Evolutionary conservation across 2,329 filamentous ascomycete genomes (phyloP), one percentile per base, ranked within the genome.

Genomic region (Biscogniauxia sp.): DNA sequence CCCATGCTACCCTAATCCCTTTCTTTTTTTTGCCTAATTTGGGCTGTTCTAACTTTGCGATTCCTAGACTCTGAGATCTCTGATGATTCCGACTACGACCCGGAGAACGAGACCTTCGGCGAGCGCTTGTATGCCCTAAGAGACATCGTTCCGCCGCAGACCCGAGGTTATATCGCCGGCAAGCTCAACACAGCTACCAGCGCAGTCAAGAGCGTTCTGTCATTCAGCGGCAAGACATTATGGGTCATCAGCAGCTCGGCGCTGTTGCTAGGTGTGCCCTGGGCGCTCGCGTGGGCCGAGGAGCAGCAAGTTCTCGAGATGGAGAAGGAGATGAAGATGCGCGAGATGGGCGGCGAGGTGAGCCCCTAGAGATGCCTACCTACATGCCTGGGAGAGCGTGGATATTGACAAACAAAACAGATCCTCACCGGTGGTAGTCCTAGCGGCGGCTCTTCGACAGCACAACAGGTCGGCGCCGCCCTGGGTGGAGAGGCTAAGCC

Each of bases 281-380:
- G 93, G 83, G 93, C 93, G 61, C 82, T 99, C 69, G 94, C 93
- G 61, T 94, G 93, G 75, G 88, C 90, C 66, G 95, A 99, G 83
- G 95, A 99, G 82, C 93, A 97, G 84, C 92, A 97, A 82, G 88
- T 96, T 76, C 84, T 94, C 67, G 94, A 97, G 82, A 96, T 97
- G 92, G 95, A 99, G 87, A 88, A 93, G 78, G 94, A 97, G 82
- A 93, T 93, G 86, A 88, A 90, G 77, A 95, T 97, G 92, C 90
- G 95, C 77, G 92, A 97, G 85, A 87, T 90, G 73, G 92, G 92
- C 65, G 89, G 90, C 74, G 92, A 97, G 61, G 72, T 74, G 57
- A 65, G 82, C 50, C 37, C 13, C 26, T 11, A 45, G 15, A 9
- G 5, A 17, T 45, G 1, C 37, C 15, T 6, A 45, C 17, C 37